Percentiles rank a stretch among this genome's conserved stretches.
phyloP scores from a whole-genome alignment of 2,329 filamentous ascomycete genomes.

The Dendryphion nanum region DNA sequence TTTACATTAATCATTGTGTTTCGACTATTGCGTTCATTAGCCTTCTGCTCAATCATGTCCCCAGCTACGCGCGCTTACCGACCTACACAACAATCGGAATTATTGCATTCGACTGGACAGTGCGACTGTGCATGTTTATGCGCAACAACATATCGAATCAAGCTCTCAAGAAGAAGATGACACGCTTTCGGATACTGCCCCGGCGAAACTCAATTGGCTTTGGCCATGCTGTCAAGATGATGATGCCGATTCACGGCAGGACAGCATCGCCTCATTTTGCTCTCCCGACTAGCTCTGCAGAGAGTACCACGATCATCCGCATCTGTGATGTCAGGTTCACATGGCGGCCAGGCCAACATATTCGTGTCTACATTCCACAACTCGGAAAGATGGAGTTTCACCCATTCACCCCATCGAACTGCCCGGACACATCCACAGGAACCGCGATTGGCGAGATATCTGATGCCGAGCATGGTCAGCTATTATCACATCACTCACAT shows the following conservation, averaged over 20 bases:
- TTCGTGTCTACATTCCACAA: conserved; percentile 24
- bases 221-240: conserved; percentile 25
- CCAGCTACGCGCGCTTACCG: conserved; percentile 17
- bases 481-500: not conserved
- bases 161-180: conserved; percentile 7
- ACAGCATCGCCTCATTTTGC: not conserved
- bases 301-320: conserved; percentile 19
- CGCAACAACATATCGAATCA: conserved; percentile 18
- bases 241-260: conserved; percentile 4
- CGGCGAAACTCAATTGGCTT: conserved; percentile 10
- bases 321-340: conserved; percentile 20
- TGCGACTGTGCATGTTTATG: conserved; percentile 8
- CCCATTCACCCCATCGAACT: conserved; percentile 31
- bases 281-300: not conserved
- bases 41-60: conserved; percentile 22
- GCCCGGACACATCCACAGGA: conserved; percentile 1
- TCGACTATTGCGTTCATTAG: conserved; percentile 21
- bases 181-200: conserved; percentile 8
- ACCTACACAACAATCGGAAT: conserved; percentile 19
- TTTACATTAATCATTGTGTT: conserved; percentile 27
- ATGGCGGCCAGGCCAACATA: conserved; percentile 31
- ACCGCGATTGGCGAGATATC: conserved; percentile 2
- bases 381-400: conserved; percentile 24
- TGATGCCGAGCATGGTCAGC: conserved; percentile 14
- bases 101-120: conserved; percentile 15